Conservation (phyloP, 2,329 filamentous ascomycete species). For the Pseudogymnoascus sp. region DNA sequence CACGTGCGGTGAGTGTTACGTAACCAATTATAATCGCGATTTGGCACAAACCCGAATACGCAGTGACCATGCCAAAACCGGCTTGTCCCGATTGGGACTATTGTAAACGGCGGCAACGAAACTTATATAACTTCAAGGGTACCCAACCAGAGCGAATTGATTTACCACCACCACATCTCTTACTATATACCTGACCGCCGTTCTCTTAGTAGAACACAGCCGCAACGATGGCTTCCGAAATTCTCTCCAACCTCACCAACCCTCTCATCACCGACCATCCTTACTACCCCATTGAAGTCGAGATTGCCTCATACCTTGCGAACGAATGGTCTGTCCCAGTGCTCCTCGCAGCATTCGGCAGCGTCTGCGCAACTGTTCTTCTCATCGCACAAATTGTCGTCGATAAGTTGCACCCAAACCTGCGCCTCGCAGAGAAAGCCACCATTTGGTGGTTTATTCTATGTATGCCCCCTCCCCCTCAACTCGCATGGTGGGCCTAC, state of each 20-base stretch:
- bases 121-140: constrained; percentile 2
- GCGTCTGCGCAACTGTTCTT: constrained; percentile 51
- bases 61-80: not conserved
- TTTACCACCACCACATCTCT: not conserved
- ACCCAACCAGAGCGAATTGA: not conserved
- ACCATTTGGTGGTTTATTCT: constrained; percentile 70
- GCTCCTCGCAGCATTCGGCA: constrained; percentile 54
- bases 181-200: not conserved
- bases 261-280: constrained; percentile 43
- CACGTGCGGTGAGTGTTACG: not conserved
- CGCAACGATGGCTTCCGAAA: not conserved
- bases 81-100: constrained; percentile 3
- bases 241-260: constrained; percentile 19
- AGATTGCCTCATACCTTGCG: constrained; percentile 55
- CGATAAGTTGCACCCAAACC: constrained; percentile 43
- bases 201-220: constrained; percentile 5
- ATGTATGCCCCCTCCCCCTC: constrained; percentile 44
- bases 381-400: constrained; percentile 46
- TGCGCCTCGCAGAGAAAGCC: constrained; percentile 48
- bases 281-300: constrained; percentile 61
- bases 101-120: constrained; percentile 4
- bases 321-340: constrained; percentile 55
- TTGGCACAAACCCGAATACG: not conserved
- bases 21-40: not conserved
- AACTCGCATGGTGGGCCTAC: not conserved